A percentile compares a stretch with the other conserved stretches of the same genome.
phyloP scores from a whole-genome alignment of 495 filamentous ascomycete genomes.

The Trichocladium antarcticum region DNA sequence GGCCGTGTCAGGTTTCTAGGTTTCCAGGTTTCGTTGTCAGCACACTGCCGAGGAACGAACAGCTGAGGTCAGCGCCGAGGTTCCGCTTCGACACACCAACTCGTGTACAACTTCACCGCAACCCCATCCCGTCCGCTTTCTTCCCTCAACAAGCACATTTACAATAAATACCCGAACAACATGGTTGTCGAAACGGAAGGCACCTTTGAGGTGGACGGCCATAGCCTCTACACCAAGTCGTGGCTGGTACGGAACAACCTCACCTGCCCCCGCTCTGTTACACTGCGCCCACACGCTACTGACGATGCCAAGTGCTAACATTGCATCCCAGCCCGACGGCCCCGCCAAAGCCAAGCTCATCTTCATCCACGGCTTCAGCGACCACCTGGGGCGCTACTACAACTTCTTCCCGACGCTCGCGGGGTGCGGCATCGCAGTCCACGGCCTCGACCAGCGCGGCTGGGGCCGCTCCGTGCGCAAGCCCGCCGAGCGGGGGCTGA shows the following conservation, averaged over 20 bases:
- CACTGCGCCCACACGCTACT: too few relatives aligned
- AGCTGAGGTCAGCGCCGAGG: too few relatives aligned
- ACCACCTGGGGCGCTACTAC: conserved; percentile 68
- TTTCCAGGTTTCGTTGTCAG: neutral
- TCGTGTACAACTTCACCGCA: too few relatives aligned
- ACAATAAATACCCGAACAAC: conserved; percentile 4
- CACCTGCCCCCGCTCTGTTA: too few relatives aligned
- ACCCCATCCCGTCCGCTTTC: too few relatives aligned
- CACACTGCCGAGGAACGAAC: neutral
- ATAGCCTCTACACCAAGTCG: conserved; percentile 66
- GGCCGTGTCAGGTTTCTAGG: too few relatives aligned
- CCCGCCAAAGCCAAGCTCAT: conserved; percentile 54
- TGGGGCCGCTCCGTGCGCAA: conserved; percentile 44
- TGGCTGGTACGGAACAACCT: conserved; percentile 53
- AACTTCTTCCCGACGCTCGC: conserved; percentile 58
- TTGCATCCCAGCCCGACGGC: conserved; percentile 35
- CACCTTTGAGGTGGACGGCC: conserved; percentile 45
- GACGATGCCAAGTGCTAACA: neutral
- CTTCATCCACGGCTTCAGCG: conserved; percentile 79
- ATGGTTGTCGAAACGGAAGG: conserved; percentile 42
- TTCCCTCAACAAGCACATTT: too few relatives aligned
- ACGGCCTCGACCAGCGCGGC: conserved; percentile 70
- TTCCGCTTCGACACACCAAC: too few relatives aligned
- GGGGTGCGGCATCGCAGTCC: conserved; percentile 57
- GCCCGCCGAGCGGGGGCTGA: conserved; percentile 48